These are phyloP conservation scores for Kwoniella bestiolae DNA, from an alignment of 768 basidiomycete genomes.

Conservation along the genomic window DNA sequence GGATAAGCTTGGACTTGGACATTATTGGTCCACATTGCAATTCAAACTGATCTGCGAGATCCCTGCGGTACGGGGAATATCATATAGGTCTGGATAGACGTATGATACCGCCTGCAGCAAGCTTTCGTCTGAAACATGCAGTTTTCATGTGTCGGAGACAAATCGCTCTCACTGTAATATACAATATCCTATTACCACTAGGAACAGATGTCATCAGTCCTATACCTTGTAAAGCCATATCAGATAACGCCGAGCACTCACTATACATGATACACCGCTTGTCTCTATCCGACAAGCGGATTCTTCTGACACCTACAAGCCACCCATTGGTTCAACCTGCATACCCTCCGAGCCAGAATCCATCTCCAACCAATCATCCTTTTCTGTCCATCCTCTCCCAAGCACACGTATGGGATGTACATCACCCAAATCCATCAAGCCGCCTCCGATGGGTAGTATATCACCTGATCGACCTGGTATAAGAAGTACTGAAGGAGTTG, in stretches of 20 bases:
- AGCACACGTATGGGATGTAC: slow-evolving; percentile 34
- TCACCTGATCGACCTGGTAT: slow-evolving; percentile 14
- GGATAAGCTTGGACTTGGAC: not conserved
- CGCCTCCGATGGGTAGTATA: not conserved
- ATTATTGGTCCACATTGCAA: not conserved
- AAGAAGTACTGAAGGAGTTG: not conserved
- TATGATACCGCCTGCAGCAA: not conserved
- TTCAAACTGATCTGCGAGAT: not conserved
- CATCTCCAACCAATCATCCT: slow-evolving; percentile 22
- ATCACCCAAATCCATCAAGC: slow-evolving; percentile 7
- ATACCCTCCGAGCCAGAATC: slow-evolving; percentile 14
- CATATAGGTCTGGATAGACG: not conserved
- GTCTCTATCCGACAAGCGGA: slow-evolving; percentile 7
- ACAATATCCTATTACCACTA: too few species aligned
- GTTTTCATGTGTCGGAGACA: too few species aligned
- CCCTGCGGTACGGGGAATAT: not conserved
- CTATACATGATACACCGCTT: not conserved
- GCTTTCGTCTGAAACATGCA: not conserved
- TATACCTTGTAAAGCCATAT: not conserved
- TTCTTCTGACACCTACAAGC: not conserved
- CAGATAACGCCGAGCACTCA: not conserved
- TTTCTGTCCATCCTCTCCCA: slow-evolving; percentile 30
- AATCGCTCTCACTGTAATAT: too few species aligned
- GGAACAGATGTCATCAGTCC: not conserved
- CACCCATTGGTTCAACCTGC: not conserved